These are phyloP conservation scores for Trichoderma reesei DNA, from an alignment of 495 filamentous ascomycete genomes.

Conservation along the genomic window DNA sequence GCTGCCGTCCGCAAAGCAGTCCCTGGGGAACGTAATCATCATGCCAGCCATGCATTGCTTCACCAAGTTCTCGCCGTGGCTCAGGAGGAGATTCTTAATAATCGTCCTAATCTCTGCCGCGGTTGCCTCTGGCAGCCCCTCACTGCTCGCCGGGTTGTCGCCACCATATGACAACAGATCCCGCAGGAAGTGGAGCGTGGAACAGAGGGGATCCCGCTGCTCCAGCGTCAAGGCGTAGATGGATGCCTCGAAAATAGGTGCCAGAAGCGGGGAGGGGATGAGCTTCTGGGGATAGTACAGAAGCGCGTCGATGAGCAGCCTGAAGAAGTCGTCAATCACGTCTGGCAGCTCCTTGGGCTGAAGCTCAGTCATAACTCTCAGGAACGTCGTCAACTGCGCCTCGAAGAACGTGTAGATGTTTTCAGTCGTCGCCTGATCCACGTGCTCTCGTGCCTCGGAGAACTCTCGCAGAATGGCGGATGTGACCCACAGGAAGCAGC, in stretches of 20 bases:
- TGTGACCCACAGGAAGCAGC: conserved; percentile 96
- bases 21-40: conserved; percentile 96
- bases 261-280: conserved; percentile 64
- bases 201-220: conserved; percentile 80
- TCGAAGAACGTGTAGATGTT: conserved; percentile 92
- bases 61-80: conserved; percentile 66
- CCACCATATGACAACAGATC: conserved; percentile 87
- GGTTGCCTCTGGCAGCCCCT: conserved; percentile 42
- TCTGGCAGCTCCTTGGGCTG: conserved; percentile 83
- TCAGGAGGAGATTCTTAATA: conserved; percentile 59
- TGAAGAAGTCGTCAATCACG: conserved; percentile 98
- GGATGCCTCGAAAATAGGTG: conserved; percentile 77
- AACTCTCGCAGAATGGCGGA: conserved; percentile 93
- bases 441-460: conserved; percentile 73
- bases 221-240: conserved; percentile 76
- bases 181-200: conserved; percentile 85
- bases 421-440: conserved; percentile 73
- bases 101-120: conserved; percentile 52
- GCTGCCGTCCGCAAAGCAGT: conserved; percentile 89
- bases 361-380: conserved; percentile 79
- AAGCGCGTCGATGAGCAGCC: conserved; percentile 77
- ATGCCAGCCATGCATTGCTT: conserved; percentile 87
- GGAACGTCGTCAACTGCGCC: conserved; percentile 76
- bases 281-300: conserved; percentile 82
- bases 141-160: conserved; percentile 63